These are phyloP conservation scores for Coleophoma crateriformis DNA, from an alignment of 2,329 filamentous ascomycete genomes.

Conservation along the genomic window DNA sequence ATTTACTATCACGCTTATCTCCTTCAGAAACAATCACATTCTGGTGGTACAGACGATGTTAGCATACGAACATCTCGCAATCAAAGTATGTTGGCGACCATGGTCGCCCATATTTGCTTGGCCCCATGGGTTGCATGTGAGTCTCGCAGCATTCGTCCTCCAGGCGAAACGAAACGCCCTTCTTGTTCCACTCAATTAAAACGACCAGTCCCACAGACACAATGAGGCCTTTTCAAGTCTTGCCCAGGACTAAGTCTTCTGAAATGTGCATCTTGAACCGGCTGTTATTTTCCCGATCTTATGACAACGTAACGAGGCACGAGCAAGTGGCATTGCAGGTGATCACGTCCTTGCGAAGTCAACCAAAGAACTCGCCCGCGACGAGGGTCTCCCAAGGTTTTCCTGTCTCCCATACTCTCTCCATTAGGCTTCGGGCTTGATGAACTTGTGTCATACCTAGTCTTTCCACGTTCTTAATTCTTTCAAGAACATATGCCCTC, in stretches of 20 bases:
- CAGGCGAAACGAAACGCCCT: conserved; percentile 2
- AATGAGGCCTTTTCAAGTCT: conserved; percentile 32
- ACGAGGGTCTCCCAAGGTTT: conserved; percentile 62
- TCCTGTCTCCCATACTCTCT: conserved; percentile 63
- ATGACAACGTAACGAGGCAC: too few relatives aligned
- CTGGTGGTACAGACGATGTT: background rate
- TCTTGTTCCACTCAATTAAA: conserved; percentile 6
- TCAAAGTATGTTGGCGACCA: too few relatives aligned
- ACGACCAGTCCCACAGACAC: conserved; percentile 8
- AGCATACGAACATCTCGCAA: too few relatives aligned
- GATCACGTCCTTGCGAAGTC: background rate
- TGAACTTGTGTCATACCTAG: conserved; percentile 73
- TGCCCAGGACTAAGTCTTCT: conserved; percentile 31
- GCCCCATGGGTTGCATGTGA: too few relatives aligned
- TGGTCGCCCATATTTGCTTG: too few relatives aligned
- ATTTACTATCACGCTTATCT: conserved; percentile 54
- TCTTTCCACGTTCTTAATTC: conserved; percentile 62
- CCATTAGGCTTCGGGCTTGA: conserved; percentile 59
- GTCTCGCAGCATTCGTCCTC: too few relatives aligned
- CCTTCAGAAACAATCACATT: conserved; percentile 43
- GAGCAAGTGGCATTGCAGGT: too few relatives aligned
- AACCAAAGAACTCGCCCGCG: conserved; percentile 26
- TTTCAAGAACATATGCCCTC: conserved; percentile 54
- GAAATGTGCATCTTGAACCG: too few relatives aligned
- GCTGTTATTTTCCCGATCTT: too few relatives aligned